phyloP scores from a whole-genome alignment of 192 early-diverging fungal genomes.

The Coemansia furcata region DNA sequence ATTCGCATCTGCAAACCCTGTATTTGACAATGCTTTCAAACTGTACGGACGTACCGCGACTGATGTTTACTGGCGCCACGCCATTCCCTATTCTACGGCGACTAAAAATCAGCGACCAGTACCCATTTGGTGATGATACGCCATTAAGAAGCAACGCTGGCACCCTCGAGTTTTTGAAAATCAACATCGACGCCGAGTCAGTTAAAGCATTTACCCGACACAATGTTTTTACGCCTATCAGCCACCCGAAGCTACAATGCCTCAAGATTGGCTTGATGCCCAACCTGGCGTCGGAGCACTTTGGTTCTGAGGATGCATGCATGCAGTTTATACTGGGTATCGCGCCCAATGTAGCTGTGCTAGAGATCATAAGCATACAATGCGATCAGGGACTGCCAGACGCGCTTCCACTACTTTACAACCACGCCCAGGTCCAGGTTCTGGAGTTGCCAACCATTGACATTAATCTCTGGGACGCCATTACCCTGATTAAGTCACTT shows the following conservation, averaged over 20 bases:
- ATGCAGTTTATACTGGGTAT: background rate
- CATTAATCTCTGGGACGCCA: background rate
- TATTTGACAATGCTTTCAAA: background rate
- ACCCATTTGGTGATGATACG: slow-evolving; percentile 3
- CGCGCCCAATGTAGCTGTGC: background rate
- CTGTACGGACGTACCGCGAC: background rate
- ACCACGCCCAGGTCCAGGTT: background rate
- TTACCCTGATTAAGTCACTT: background rate
- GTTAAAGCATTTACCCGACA: background rate
- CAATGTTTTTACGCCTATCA: background rate
- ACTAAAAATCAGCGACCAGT: background rate
- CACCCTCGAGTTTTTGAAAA: background rate
- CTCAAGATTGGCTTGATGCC: background rate
- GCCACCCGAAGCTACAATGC: background rate
- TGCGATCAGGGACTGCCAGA: background rate
- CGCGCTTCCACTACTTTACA: background rate
- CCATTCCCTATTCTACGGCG: background rate
- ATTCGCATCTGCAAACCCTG: background rate
- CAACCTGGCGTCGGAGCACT: background rate
- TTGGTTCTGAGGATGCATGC: background rate
- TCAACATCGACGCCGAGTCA: background rate
- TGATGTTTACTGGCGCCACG: background rate
- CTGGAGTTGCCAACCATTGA: background rate
- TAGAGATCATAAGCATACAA: background rate
- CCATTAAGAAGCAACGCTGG: background rate